phyloP scores from a whole-genome alignment of 106 monocot genomes.

The Allium cepa region DNA sequence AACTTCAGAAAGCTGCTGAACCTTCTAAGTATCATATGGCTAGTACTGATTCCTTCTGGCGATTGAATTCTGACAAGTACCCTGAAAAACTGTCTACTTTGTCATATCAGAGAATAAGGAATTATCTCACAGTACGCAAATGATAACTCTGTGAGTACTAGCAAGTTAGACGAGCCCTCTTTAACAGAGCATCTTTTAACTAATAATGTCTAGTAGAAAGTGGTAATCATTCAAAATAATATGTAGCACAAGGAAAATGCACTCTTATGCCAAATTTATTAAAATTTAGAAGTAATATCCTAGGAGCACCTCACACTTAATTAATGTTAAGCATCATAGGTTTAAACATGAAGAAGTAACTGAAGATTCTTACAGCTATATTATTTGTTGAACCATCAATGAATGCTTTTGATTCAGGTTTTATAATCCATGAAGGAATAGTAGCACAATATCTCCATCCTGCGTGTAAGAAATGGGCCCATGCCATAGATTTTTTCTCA shows the following conservation, averaged over 20 bases:
- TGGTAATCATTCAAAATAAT: too few relatives aligned
- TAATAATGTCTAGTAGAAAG: too few relatives aligned
- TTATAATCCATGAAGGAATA: slow-evolving; percentile 52
- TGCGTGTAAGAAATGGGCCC: slow-evolving; percentile 56
- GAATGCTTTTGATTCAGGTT: slow-evolving; percentile 35
- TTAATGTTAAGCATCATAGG: too few relatives aligned
- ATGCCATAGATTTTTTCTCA: slow-evolving; percentile 44
- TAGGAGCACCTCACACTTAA: too few relatives aligned
- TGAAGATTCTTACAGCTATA: slow-evolving; percentile 34
- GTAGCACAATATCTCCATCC: slow-evolving; percentile 72
- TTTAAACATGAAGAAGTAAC: neutral
- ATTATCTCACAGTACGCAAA: neutral
- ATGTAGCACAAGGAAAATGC: too few relatives aligned
- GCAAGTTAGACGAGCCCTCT: too few relatives aligned
- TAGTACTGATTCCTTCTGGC: slow-evolving; percentile 77
- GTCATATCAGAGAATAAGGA: neutral
- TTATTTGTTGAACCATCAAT: slow-evolving; percentile 37
- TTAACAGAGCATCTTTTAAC: too few relatives aligned
- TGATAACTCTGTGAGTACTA: too few relatives aligned
- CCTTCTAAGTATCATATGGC: slow-evolving; percentile 51
- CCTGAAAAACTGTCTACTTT: slow-evolving; percentile 93
- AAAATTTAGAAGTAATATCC: too few relatives aligned
- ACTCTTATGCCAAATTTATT: too few relatives aligned
- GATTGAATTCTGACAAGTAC: slow-evolving; percentile 89
- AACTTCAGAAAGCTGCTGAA: slow-evolving; percentile 92